phyloP scores from a whole-genome alignment of 2,329 filamentous ascomycete species.

The Fusarium globosum region DNA sequence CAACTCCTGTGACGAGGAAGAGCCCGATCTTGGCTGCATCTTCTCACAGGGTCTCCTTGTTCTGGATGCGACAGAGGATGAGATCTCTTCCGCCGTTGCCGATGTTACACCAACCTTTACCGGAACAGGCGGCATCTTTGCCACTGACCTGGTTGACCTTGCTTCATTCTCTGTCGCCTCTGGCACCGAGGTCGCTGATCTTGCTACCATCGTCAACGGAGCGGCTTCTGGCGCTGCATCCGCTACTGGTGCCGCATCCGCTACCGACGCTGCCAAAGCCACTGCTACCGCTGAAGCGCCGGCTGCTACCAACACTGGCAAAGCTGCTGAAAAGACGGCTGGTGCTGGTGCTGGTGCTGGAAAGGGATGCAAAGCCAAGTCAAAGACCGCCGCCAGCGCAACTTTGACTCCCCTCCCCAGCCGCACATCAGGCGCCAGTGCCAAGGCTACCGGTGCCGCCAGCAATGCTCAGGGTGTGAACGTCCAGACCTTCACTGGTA shows the following conservation, averaged over 20 bases:
- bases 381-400: neutral
- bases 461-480: neutral
- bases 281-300: neutral
- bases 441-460: neutral
- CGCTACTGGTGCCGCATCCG: neutral
- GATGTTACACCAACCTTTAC: conserved; percentile 4
- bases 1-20: conserved; percentile 13
- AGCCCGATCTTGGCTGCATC: conserved; percentile 12
- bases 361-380: conserved; percentile 1
- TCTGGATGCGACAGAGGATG: conserved; percentile 5
- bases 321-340: neutral
- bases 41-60: conserved; percentile 2
- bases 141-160: neutral
- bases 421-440: neutral
- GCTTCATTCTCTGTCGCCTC: neutral
- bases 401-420: neutral
- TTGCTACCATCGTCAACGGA: conserved; percentile 8
- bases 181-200: conserved; percentile 3
- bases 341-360: neutral
- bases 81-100: conserved; percentile 3
- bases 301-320: neutral
- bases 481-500: conserved; percentile 2
- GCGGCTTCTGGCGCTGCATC: neutral
- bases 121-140: conserved; percentile 12
- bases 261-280: neutral